Evolutionary conservation across 106 monocot genomes (phyloP).

Genomic region (Dendrobium officinale): DNA sequence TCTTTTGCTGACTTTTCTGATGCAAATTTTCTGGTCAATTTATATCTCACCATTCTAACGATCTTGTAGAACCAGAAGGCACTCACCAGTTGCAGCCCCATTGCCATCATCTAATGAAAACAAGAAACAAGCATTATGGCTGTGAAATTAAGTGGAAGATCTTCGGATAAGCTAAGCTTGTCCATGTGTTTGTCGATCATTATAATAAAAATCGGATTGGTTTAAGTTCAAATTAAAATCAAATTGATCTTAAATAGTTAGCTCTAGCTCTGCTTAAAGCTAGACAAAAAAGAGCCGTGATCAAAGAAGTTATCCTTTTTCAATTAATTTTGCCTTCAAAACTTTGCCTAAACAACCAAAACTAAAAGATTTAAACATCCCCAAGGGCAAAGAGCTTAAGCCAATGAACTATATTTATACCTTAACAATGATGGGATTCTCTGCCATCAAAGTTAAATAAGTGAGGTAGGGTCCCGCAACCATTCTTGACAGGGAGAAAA

Average conservation of each 20-base stretch:
- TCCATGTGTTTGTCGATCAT: too few relatives aligned
- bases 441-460: slow-evolving; percentile 13
- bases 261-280: too few relatives aligned
- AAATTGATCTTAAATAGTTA: too few relatives aligned
- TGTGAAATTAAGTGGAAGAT: too few relatives aligned
- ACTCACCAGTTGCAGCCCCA: slow-evolving; percentile 59
- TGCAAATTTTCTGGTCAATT: slow-evolving; percentile 24
- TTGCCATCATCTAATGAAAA: slow-evolving; percentile 39
- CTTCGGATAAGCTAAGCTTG: too few relatives aligned
- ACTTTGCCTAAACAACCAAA: not conserved
- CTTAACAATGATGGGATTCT: slow-evolving; percentile 17
- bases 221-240: too few relatives aligned
- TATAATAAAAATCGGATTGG: too few relatives aligned
- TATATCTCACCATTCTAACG: slow-evolving; percentile 40
- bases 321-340: not conserved
- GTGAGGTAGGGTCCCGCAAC: slow-evolving; percentile 18
- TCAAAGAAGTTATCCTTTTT: too few relatives aligned
- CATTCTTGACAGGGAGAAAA: slow-evolving; percentile 22
- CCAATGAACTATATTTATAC: not conserved
- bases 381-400: not conserved
- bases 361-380: not conserved
- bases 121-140: not conserved
- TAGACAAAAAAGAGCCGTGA: too few relatives aligned
- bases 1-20: not conserved
- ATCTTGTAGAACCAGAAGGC: slow-evolving; percentile 71